Conservation (phyloP, 495 filamentous ascomycete genomes). For the Penicillium canescens region DNA sequence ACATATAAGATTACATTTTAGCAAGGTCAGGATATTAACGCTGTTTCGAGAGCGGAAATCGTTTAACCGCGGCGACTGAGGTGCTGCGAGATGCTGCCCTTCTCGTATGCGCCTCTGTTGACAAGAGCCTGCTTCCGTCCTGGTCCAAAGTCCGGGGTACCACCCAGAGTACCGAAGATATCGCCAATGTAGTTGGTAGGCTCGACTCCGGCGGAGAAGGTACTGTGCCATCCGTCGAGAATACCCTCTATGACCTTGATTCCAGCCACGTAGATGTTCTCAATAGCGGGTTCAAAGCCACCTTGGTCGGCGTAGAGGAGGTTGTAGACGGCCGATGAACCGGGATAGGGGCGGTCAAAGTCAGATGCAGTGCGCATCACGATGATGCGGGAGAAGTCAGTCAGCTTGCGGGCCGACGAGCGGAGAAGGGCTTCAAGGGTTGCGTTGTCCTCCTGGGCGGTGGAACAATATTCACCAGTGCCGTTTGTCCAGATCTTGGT, state of each 20-base stretch:
- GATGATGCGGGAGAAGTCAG: constrained; percentile 69
- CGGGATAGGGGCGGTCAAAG: constrained; percentile 69
- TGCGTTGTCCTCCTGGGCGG: constrained; percentile 76
- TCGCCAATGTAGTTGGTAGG: constrained; percentile 72
- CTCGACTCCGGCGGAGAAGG: constrained; percentile 59
- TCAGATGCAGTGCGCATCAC: constrained; percentile 73
- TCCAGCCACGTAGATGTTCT: constrained; percentile 70
- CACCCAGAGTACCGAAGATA: constrained; percentile 67
- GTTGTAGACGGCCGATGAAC: constrained; percentile 52
- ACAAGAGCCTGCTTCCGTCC: constrained; percentile 34
- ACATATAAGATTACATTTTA: neutral
- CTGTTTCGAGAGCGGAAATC: too few species aligned
- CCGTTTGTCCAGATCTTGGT: constrained; percentile 68
- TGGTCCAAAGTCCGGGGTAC: constrained; percentile 65
- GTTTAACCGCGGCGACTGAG: constrained; percentile 12
- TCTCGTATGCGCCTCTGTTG: constrained; percentile 30
- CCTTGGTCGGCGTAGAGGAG: constrained; percentile 60
- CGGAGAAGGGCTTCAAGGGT: constrained; percentile 67
- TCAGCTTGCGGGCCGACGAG: constrained; percentile 49
- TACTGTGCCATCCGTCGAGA: constrained; percentile 56
- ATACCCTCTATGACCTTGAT: constrained; percentile 69
- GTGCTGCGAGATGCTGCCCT: constrained; percentile 16
- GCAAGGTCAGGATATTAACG: too few species aligned
- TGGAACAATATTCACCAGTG: constrained; percentile 65
- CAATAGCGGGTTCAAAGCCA: constrained; percentile 55